Evolutionary conservation across 2,329 filamentous ascomycete genomes (phyloP).

Genomic region (Fusarium paranaense): DNA sequence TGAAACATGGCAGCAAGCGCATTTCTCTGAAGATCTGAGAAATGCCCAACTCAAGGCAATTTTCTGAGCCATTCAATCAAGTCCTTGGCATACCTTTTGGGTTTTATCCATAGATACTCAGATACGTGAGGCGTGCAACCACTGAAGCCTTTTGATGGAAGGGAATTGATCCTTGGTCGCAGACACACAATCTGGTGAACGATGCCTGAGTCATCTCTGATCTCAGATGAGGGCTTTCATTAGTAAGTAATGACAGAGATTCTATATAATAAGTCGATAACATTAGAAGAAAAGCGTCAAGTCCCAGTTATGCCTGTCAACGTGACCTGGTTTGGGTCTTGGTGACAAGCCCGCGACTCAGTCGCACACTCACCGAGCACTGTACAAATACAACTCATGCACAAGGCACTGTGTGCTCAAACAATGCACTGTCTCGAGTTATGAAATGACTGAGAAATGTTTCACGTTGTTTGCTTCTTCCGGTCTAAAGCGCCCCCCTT

Average conservation of each 20-base stretch:
- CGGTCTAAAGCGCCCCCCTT: constrained; percentile 4
- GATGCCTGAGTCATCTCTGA: neutral
- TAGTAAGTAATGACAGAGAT: neutral
- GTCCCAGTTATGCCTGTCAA: neutral
- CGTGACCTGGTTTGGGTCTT: neutral
- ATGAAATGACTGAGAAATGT: constrained; percentile 27
- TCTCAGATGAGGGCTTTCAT: neutral
- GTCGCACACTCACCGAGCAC: neutral
- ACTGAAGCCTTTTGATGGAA: neutral
- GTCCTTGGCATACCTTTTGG: neutral
- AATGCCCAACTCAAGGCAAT: neutral
- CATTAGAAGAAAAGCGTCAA: neutral
- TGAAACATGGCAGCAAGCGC: neutral
- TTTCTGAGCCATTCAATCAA: neutral
- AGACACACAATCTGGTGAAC: neutral
- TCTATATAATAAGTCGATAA: neutral
- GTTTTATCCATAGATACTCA: neutral
- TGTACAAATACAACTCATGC: neutral
- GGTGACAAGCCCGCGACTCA: neutral
- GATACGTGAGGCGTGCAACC: neutral
- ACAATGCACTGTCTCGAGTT: constrained; percentile 13
- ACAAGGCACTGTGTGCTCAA: neutral
- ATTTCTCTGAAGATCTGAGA: neutral
- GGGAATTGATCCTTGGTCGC: neutral
- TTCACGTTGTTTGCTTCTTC: constrained; percentile 20